These are phyloP conservation scores for Trichoderma guizhouense DNA, from an alignment of 2,329 filamentous ascomycete species.

Conservation along the genomic window DNA sequence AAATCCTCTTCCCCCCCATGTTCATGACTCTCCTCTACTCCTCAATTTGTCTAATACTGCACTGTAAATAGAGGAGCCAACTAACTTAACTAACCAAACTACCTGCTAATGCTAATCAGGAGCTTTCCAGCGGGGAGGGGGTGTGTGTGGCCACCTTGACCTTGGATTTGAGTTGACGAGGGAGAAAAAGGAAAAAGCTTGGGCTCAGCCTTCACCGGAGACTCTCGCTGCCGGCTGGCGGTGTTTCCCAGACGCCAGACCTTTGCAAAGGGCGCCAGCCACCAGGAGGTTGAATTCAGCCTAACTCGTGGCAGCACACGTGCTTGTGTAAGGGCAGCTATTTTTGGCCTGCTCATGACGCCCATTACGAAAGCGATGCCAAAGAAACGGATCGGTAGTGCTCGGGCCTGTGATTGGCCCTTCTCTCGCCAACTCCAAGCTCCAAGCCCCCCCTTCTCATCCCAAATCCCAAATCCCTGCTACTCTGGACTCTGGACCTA, in stretches of 20 bases:
- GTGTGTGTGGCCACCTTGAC: background rate
- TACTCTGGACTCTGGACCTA: background rate
- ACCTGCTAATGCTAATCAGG: background rate
- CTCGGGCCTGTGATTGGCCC: background rate
- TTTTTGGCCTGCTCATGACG: constrained; percentile 13
- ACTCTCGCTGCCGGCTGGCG: constrained; percentile 13
- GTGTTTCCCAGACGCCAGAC: constrained; percentile 15
- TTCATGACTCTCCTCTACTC: background rate
- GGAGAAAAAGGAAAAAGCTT: background rate
- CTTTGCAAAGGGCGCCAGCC: background rate
- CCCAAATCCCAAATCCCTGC: background rate
- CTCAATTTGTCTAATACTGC: background rate
- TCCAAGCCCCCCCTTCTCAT: background rate
- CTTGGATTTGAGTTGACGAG: background rate
- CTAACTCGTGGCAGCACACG: constrained; percentile 14
- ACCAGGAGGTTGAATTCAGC: constrained; percentile 16
- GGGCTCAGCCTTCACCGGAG: constrained; percentile 17
- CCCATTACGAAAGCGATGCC: constrained; percentile 1
- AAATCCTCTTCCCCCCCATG: background rate
- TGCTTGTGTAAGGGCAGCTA: constrained; percentile 11
- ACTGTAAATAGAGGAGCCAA: background rate
- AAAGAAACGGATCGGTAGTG: background rate
- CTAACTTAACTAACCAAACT: background rate
- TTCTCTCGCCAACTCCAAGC: background rate
- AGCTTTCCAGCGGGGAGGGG: background rate